These are phyloP conservation scores for Suillus plorans DNA, from an alignment of 768 basidiomycete genomes.

Conservation along the genomic window DNA sequence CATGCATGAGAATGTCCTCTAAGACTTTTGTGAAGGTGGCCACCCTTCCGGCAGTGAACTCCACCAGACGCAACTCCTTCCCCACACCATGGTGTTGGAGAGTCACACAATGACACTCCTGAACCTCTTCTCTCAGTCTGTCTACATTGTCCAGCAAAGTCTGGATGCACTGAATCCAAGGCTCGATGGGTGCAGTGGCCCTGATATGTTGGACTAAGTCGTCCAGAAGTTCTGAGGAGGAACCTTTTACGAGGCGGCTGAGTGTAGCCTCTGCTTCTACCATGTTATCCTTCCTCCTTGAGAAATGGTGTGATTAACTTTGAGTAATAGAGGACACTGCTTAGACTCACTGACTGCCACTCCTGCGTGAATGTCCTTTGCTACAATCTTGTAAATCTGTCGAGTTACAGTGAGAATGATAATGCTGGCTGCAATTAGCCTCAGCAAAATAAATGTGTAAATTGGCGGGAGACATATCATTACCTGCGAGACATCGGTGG, in stretches of 20 bases:
- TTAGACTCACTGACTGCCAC: not conserved
- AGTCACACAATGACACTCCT: not conserved
- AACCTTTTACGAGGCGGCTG: not conserved
- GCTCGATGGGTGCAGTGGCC: constrained; percentile 17
- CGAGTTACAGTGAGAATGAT: no score
- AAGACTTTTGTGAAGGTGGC: not conserved
- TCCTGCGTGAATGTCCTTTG: no score
- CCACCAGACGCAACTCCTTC: not conserved
- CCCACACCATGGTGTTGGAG: not conserved
- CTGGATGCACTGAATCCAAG: not conserved
- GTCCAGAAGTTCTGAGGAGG: not conserved
- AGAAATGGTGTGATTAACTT: no score
- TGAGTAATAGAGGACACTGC: no score
- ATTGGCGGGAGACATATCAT: no score
- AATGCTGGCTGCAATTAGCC: no score
- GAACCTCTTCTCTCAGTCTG: not conserved
- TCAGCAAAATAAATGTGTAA: no score
- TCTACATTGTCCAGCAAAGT: not conserved
- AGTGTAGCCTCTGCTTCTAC: not conserved
- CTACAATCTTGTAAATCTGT: no score
- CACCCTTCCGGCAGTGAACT: not conserved
- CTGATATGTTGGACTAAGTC: constrained; percentile 16
- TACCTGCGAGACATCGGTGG: no score
- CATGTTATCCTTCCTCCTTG: not conserved
- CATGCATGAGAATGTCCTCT: not conserved